Conservation (phyloP, 106 monocot genomes). For the Platanthera guangdongensis region DNA sequence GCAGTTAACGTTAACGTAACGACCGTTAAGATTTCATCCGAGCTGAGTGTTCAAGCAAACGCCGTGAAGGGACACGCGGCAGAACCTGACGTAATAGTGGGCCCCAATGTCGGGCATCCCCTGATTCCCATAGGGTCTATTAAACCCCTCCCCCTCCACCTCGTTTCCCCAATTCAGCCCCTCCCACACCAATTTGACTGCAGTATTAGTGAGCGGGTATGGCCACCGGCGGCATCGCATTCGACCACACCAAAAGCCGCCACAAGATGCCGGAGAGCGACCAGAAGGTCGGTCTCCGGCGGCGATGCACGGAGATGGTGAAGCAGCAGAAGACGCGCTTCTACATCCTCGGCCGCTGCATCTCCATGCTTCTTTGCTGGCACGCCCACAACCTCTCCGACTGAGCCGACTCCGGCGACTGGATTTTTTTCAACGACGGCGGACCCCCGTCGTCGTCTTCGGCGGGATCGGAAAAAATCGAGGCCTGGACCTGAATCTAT, state of each 20-base stretch:
- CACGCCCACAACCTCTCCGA: conserved; percentile 28
- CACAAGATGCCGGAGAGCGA: not conserved
- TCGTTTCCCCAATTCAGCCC: not conserved
- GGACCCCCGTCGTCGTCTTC: not conserved
- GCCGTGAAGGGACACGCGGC: not conserved
- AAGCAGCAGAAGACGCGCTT: conserved; percentile 87
- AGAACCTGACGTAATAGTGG: not conserved
- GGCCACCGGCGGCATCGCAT: not conserved
- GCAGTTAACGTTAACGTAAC: not conserved
- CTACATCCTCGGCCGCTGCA: conserved; percentile 74
- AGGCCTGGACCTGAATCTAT: not conserved
- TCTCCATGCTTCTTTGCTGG: conserved; percentile 89
- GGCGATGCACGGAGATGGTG: conserved; percentile 25
- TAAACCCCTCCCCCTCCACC: not conserved
- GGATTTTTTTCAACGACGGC: not conserved
- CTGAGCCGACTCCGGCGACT: not conserved
- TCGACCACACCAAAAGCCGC: not conserved
- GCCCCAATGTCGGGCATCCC: not conserved
- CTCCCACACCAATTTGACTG: not conserved
- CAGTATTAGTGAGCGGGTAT: not conserved
- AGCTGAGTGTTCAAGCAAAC: not conserved
- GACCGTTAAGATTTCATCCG: not conserved
- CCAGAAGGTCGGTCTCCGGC: not conserved
- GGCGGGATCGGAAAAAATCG: not conserved
- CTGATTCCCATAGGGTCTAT: not conserved